Base-by-base conservation (phyloP, 495 filamentous ascomycete species). In the Penicillium canescens region DNA sequence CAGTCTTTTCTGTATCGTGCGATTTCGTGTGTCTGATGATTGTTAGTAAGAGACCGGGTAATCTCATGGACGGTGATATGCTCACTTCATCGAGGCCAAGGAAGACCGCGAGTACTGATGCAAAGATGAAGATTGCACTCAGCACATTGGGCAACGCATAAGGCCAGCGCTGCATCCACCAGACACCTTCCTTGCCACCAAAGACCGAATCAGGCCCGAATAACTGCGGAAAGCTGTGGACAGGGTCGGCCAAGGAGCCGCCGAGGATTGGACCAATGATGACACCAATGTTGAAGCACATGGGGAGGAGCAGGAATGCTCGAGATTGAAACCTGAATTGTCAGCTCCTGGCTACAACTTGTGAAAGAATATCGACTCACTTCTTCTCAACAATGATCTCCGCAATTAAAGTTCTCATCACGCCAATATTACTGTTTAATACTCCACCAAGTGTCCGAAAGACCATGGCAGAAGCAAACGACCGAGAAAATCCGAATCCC, bases 351-450 rank as follows among this genome's bases (percentile, higher is more conserved):
- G 2, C 13, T 9, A 34, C n/a, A 3, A 31, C 10, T 38, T n/a
- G 6, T 38, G 2, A 3, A 28, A 14, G 20, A 4, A 4, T 9
- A 13, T 1, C 14, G 33, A 59, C 70, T 20, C 52, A 78, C 75
- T 79, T 83, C 65, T 85, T 86, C 64, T 91, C 89, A 34, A 73
- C 79, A 34, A 92, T 80, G 48, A 85, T 92, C 72, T 92, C 89
- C 36, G 82, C 82, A 60, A 91, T 87, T 85, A 92, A 88, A 3
- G 89, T 92, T 56, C 89, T 78, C 78, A 92, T 83, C 5, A 92
- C 89, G 3, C 88, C 89, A 12, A 91, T 81, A 58, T 91, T 94
- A 6, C 90, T 90, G 68, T 96, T 94, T 56, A 91, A 72, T 9
- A 81, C 76, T 3, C 91, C 90, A 7, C 88, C 90, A n/a, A 92